Conservation (phyloP, 495 filamentous ascomycete genomes). For the Neurospora discreta region DNA sequence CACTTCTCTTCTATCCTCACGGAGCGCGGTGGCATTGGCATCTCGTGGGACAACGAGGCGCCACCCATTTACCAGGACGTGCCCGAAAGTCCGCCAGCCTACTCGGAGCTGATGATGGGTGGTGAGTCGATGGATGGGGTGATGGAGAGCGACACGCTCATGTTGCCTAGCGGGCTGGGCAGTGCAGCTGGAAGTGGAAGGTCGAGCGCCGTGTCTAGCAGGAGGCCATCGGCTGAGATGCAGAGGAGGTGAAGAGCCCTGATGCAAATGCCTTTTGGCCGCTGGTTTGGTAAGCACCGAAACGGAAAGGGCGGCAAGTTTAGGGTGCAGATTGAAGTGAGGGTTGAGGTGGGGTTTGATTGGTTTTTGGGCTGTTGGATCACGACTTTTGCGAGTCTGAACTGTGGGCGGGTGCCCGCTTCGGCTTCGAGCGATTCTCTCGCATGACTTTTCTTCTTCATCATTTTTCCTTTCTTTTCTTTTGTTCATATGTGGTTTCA, state of each 20-base stretch:
- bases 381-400: not conserved
- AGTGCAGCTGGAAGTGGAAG: not conserved
- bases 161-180: not conserved
- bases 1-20: constrained; percentile 77
- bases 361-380: not conserved
- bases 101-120: constrained; percentile 30
- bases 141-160: not conserved
- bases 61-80: constrained; percentile 94
- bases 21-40: constrained; percentile 75
- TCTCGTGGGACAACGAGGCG: constrained; percentile 95
- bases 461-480: not conserved
- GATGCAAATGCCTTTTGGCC: not conserved
- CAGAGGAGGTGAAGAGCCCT: constrained; percentile 12
- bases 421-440: not conserved
- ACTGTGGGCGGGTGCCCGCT: not conserved
- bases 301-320: not conserved
- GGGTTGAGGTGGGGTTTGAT: not conserved
- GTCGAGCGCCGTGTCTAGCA: not conserved
- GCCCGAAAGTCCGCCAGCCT: constrained; percentile 73
- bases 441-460: not conserved
- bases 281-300: not conserved
- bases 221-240: not conserved
- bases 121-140: constrained; percentile 10
- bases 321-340: not conserved
- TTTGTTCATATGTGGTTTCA: not conserved